phyloP scores from a whole-genome alignment of 768 basidiomycete genomes.

The Mycena kentingensis region DNA sequence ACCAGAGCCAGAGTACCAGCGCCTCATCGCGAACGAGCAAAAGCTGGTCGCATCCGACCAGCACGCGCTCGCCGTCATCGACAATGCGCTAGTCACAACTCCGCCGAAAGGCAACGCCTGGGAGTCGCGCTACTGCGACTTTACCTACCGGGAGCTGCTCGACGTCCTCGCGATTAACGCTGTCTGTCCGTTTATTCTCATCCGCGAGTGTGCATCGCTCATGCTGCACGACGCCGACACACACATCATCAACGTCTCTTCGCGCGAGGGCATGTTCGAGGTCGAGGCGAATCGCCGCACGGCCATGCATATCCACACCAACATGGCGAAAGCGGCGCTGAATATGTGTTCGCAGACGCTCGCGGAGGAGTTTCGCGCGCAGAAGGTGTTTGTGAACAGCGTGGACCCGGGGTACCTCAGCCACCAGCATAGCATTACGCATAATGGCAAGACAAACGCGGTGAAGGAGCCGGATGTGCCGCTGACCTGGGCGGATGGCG shows the following conservation, averaged over 20 bases:
- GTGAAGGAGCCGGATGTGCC: conserved; percentile 25
- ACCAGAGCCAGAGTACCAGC: conserved; percentile 27
- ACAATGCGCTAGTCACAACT: conserved; percentile 17
- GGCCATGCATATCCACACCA: conserved; percentile 38
- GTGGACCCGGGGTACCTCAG: conserved; percentile 43
- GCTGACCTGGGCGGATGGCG: conserved; percentile 38
- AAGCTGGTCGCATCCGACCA: conserved; percentile 19
- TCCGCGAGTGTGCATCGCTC: conserved; percentile 34
- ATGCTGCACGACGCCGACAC: conserved; percentile 24
- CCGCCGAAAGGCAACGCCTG: conserved; percentile 27
- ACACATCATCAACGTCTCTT: conserved; percentile 39
- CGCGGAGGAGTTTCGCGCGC: conserved; percentile 32
- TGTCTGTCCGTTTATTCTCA: conserved; percentile 40
- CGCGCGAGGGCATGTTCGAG: conserved; percentile 39
- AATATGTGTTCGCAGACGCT: conserved; percentile 42
- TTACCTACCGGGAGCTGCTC: conserved; percentile 40
- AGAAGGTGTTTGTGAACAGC: conserved; percentile 34
- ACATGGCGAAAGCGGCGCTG: conserved; percentile 41
- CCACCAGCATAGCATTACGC: conserved; percentile 36
- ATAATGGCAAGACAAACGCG: conserved; percentile 24
- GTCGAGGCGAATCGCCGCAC: conserved; percentile 23
- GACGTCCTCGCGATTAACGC: conserved; percentile 39
- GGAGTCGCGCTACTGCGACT: conserved; percentile 35
- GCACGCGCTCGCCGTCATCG: conserved; percentile 18
- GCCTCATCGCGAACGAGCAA: conserved; percentile 29